Conservation (phyloP, 768 basidiomycete genomes). For the Russula abietina region DNA sequence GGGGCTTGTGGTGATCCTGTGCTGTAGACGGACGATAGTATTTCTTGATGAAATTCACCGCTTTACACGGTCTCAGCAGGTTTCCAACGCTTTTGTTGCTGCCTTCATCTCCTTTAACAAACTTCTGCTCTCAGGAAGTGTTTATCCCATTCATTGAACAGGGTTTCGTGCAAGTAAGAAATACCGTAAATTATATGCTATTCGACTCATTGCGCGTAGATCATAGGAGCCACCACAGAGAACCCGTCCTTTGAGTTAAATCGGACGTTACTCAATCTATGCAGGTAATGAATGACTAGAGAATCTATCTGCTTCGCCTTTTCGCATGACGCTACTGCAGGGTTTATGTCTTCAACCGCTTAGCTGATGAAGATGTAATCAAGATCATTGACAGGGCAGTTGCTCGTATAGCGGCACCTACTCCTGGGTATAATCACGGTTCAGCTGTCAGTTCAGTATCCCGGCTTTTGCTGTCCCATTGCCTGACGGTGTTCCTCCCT, state of each 20-base stretch:
- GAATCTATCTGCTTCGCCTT: not conserved
- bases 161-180: conserved; percentile 59
- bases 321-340: conserved; percentile 34
- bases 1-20: not conserved
- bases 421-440: not conserved
- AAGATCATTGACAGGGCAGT: conserved; percentile 53
- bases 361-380: conserved; percentile 56
- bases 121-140: conserved; percentile 46
- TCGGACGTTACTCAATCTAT: conserved; percentile 65
- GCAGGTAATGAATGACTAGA: conserved; percentile 51
- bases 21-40: conserved; percentile 58
- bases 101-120: conserved; percentile 20
- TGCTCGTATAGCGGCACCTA: conserved; percentile 27
- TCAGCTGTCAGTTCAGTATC: not conserved
- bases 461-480: conserved; percentile 7
- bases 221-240: conserved; percentile 84
- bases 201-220: conserved; percentile 31
- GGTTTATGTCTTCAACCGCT: conserved; percentile 66
- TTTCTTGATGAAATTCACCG: conserved; percentile 86
- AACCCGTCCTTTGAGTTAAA: conserved; percentile 84
- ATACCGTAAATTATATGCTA: not conserved
- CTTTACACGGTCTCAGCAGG: conserved; percentile 68
- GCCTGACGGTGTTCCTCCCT: not conserved
- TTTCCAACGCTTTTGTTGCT: conserved; percentile 23
- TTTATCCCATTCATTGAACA: conserved; percentile 79